Conservation (phyloP, 331 rosid species). For the Saraca asoca region DNA sequence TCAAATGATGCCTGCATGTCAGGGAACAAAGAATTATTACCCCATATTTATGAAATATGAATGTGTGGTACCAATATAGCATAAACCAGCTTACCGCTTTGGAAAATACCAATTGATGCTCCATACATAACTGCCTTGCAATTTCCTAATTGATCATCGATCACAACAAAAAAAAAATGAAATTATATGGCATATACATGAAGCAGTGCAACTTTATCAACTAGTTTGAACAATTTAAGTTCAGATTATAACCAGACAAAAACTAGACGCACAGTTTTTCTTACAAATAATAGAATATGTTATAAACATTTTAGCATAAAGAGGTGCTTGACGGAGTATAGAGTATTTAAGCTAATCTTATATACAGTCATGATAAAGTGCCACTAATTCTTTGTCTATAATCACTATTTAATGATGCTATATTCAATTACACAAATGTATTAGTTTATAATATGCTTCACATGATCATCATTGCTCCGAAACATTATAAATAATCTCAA, state of each 20-base stretch:
- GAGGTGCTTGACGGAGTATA: neutral
- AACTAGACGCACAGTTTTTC: neutral
- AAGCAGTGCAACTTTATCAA: conserved; percentile 24
- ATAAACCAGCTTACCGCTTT: conserved; percentile 64
- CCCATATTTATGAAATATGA: conserved; percentile 9
- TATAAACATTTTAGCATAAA: neutral
- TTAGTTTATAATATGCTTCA: conserved; percentile 9
- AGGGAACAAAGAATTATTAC: conserved; percentile 30
- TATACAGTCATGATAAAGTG: neutral
- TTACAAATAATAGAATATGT: neutral
- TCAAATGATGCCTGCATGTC: conserved; percentile 79
- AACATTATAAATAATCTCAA: conserved; percentile 19
- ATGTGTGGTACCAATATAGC: conserved; percentile 2
- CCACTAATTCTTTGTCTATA: neutral
- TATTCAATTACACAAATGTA: neutral
- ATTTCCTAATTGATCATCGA: conserved; percentile 70
- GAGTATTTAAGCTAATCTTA: neutral
- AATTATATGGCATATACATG: conserved; percentile 2
- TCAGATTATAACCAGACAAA: neutral
- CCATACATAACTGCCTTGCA: conserved; percentile 85
- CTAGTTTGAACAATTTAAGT: conserved; percentile 14
- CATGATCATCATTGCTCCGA: neutral
- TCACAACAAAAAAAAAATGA: conserved; percentile 28
- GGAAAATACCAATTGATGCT: conserved; percentile 75
- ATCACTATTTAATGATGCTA: neutral